phyloP scores from a whole-genome alignment of 345 rosid genomes.

The Pistacia integerrima region DNA sequence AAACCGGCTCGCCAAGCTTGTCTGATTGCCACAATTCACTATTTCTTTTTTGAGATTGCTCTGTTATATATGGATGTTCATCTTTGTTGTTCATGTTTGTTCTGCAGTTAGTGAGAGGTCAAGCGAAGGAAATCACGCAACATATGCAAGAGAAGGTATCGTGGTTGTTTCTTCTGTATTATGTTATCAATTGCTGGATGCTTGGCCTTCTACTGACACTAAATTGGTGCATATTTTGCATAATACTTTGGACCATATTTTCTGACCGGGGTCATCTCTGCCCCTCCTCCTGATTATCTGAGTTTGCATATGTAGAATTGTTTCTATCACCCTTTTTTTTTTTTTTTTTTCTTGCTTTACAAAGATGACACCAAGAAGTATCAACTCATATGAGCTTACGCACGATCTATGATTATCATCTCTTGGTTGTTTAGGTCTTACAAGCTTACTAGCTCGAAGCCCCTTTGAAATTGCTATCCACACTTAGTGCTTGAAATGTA shows the following conservation, averaged over 20 bases:
- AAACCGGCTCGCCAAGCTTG: too few species aligned
- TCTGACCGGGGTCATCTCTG: not conserved
- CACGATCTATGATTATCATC: too few species aligned
- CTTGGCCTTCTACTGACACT: not conserved
- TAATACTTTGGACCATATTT: not conserved
- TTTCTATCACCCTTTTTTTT: too few species aligned
- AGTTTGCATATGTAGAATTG: not conserved
- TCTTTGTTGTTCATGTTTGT: slow-evolving; percentile 28
- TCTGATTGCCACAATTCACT: too few species aligned
- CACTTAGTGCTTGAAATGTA: not conserved
- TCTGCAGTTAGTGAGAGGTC: slow-evolving; percentile 72
- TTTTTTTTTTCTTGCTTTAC: not conserved
- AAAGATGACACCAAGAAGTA: too few species aligned
- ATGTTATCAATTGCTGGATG: not conserved
- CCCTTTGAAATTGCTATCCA: not conserved
- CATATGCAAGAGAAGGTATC: slow-evolving; percentile 59
- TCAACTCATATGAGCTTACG: too few species aligned
- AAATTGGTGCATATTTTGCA: slow-evolving; percentile 2
- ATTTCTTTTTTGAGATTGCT: slow-evolving; percentile 2
- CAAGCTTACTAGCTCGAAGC: not conserved
- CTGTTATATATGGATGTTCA: not conserved
- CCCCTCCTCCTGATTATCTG: not conserved
- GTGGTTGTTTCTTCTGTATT: not conserved
- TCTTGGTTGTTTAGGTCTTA: too few species aligned
- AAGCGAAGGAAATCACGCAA: slow-evolving; percentile 59